phyloP scores from a whole-genome alignment of 148 eudicot species.

The Cornus florida region DNA sequence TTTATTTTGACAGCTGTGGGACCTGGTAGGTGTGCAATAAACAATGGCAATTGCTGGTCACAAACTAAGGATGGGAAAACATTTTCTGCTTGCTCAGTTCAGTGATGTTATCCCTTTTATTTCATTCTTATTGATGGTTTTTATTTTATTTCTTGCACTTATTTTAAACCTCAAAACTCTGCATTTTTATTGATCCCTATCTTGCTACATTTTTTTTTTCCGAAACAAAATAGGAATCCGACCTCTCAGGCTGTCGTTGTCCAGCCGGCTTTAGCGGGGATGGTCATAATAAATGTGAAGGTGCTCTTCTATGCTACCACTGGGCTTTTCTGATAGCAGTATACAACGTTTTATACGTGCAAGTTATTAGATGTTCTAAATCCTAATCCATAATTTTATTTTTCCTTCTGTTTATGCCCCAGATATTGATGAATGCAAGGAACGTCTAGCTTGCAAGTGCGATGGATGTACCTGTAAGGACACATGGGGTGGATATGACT shows the following conservation, averaged over 20 bases:
- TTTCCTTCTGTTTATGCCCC: neutral
- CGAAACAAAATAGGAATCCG: conserved; percentile 38
- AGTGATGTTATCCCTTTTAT: conserved; percentile 21
- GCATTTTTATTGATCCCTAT: neutral
- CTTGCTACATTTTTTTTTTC: neutral
- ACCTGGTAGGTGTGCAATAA: conserved; percentile 73
- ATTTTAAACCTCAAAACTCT: neutral
- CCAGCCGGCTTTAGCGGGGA: conserved; percentile 86
- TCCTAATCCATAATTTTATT: neutral
- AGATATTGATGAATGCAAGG: conserved; percentile 89
- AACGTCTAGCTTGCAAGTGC: conserved; percentile 65
- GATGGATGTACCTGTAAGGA: conserved; percentile 77
- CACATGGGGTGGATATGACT: conserved; percentile 82
- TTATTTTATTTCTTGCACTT: neutral
- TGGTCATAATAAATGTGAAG: conserved; percentile 74
- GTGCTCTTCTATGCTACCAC: conserved; percentile 27
- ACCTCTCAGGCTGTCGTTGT: conserved; percentile 66
- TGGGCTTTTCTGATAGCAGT: neutral
- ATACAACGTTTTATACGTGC: neutral
- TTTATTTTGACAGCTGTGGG: conserved; percentile 59
- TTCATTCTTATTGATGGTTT: neutral
- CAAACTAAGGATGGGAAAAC: conserved; percentile 44
- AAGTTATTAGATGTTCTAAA: neutral
- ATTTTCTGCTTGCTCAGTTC: conserved; percentile 88
- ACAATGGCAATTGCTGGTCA: conserved; percentile 94